Evolutionary conservation across 139 green algal species (phyloP).

Genomic region (Coelastrella sp.): DNA sequence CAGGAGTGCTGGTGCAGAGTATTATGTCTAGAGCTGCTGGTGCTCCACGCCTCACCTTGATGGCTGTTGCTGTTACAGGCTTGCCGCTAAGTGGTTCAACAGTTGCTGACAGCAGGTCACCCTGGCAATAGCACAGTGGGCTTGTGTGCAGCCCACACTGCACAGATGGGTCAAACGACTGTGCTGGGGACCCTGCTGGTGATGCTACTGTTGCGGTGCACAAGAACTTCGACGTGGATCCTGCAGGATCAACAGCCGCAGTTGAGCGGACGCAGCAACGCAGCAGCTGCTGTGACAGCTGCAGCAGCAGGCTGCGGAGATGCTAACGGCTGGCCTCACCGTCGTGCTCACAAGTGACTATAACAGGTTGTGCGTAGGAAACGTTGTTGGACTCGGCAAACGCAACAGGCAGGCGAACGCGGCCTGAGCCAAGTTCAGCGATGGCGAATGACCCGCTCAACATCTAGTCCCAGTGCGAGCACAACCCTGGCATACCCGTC

Average conservation of each 20-base stretch:
- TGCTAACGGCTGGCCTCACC: not conserved
- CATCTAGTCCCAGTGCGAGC: not conserved
- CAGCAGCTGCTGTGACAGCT: no score
- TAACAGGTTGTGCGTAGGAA: slow-evolving; percentile 21
- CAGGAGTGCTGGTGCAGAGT: no score
- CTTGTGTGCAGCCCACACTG: slow-evolving; percentile 8
- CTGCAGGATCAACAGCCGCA: not conserved
- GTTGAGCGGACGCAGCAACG: no score
- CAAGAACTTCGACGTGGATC: not conserved
- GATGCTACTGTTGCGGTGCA: slow-evolving; percentile 5
- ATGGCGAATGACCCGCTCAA: not conserved
- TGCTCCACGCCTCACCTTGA: slow-evolving; percentile 10
- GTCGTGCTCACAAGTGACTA: not conserved
- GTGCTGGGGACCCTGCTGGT: not conserved
- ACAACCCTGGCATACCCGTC: no score
- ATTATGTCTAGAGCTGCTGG: no score
- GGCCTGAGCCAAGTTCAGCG: slow-evolving; percentile 26
- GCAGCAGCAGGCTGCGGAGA: no score
- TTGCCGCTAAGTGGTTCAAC: slow-evolving; percentile 5
- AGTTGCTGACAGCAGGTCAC: not conserved
- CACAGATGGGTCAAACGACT: slow-evolving; percentile 10
- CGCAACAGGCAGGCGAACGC: not conserved
- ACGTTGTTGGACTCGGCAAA: not conserved
- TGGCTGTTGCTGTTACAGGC: not conserved
- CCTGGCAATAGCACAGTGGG: not conserved